Percentiles rank a stretch among this genome's conserved stretches.
Conservation (phyloP, 2,329 filamentous ascomycete genomes). For the Exophiala phaeomuriformis region DNA sequence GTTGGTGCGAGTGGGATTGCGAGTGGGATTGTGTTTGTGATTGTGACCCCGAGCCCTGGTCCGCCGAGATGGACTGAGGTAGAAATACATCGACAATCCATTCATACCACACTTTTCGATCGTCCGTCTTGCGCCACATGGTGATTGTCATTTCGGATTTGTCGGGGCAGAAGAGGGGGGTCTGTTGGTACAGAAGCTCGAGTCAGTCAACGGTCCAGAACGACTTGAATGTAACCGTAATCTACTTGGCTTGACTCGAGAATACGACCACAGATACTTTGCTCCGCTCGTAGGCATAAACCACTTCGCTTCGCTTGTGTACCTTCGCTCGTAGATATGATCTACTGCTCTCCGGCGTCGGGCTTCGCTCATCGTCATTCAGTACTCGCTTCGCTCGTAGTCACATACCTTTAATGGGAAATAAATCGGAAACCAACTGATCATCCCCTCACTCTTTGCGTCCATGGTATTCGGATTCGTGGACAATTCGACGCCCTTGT, state of each 20-base stretch:
- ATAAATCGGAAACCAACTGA: constrained; percentile 98
- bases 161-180: constrained; percentile 76
- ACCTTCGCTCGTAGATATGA: too few relatives aligned
- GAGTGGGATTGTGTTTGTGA: background rate
- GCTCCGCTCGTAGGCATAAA: too few relatives aligned
- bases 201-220: background rate
- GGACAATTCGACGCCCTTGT: constrained; percentile 56
- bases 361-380: too few relatives aligned
- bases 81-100: constrained; percentile 85
- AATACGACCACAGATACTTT: too few relatives aligned
- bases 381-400: too few relatives aligned
- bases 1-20: constrained; percentile 1
- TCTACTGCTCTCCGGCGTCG: too few relatives aligned
- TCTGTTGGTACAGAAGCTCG: constrained; percentile 45
- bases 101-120: constrained; percentile 96
- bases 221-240: too few relatives aligned
- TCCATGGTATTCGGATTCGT: constrained; percentile 91
- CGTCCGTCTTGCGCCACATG: constrained; percentile 95
- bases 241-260: too few relatives aligned
- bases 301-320: too few relatives aligned
- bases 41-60: background rate
- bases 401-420: constrained; percentile 76
- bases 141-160: constrained; percentile 78
- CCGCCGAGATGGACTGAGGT: constrained; percentile 7
- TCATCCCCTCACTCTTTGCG: constrained; percentile 92